Base-by-base conservation (phyloP, 345 rosid species). In the Ailanthus altissimus region DNA sequence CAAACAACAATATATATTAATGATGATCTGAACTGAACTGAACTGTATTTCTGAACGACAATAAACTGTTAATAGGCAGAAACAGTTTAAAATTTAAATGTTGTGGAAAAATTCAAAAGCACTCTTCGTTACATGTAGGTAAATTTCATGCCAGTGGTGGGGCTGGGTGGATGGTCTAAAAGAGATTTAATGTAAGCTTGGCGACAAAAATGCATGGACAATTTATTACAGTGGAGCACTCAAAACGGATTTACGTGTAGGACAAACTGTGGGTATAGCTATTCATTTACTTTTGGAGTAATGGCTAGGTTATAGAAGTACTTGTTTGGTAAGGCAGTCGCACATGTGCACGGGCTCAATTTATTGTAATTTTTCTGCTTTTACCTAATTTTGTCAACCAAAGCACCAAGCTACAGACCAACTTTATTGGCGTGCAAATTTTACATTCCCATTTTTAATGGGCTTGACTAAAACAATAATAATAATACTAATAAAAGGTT, bases 391-490 rank as follows among this genome's bases (percentile, higher is more conserved):
- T 32, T n/a, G 6, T 61, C 58, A 20, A n/a, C 50, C 63, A 47
- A 46, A 11, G 16, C 42, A 20, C 47, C 42, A 9, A 40, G 23
- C 20, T 32, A 36, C 61, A 36, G 32, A 15, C 42, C 4, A 6
- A 64, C 78, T 75, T 75, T 75, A 12, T 16, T 65, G 72, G 78
- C 78, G 53, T 64, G 78, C 78, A 50, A 21, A 23, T 16, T 40
- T 2, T 42, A n/a, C n/a, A 10, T 65, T 40, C 2, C 63, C 50
- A 53, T 40, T 75, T 64, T 75, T 15, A 23, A 15, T 16, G 6
- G 20, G 38, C 28, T 32, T 32, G 38, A 32, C 2, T 32, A n/a
- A n/a, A n/a, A n/a, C n/a, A n/a, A n/a, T n/a, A n/a, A n/a, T n/a
- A n/a, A n/a, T n/a, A n/a, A n/a, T n/a, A n/a, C n/a, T n/a, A 47